Evolutionary conservation across 2,329 filamentous ascomycete species (phyloP).

Genomic region (Paecilomyces fulvus): DNA sequence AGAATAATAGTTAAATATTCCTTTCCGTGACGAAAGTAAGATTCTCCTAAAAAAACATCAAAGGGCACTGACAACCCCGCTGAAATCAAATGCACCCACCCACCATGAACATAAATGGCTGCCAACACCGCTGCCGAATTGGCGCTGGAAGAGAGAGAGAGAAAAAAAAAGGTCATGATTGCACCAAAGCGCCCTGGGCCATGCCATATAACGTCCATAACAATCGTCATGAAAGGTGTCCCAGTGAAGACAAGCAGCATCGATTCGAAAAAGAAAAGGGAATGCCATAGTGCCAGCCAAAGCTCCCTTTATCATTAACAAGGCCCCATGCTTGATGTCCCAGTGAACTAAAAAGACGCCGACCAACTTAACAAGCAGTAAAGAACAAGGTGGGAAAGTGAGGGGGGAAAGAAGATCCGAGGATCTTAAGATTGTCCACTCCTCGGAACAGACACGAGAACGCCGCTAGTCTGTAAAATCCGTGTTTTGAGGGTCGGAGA

Average conservation of each 20-base stretch:
- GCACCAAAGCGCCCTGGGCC: background rate
- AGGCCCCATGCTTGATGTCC: background rate
- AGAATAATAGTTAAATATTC: background rate
- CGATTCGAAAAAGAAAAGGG: background rate
- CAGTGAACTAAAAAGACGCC: background rate
- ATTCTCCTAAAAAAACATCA: background rate
- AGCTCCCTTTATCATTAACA: background rate
- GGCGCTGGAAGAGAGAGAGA: background rate
- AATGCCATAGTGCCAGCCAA: background rate
- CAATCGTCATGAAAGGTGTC: background rate
- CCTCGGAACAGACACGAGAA: background rate
- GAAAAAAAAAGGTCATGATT: background rate
- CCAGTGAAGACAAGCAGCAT: background rate
- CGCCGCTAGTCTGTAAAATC: background rate
- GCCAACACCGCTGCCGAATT: background rate
- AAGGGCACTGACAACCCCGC: background rate
- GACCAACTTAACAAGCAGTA: background rate
- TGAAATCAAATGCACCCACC: background rate
- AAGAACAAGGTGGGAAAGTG: background rate
- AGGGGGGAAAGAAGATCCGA: background rate
- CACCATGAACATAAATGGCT: background rate
- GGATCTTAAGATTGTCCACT: background rate
- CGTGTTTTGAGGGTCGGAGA: background rate
- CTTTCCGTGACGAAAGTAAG: background rate
- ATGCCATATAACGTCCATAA: background rate